These are phyloP conservation scores for Penicillium verhagenii DNA, from an alignment of 495 filamentous ascomycete genomes.

Conservation along the genomic window DNA sequence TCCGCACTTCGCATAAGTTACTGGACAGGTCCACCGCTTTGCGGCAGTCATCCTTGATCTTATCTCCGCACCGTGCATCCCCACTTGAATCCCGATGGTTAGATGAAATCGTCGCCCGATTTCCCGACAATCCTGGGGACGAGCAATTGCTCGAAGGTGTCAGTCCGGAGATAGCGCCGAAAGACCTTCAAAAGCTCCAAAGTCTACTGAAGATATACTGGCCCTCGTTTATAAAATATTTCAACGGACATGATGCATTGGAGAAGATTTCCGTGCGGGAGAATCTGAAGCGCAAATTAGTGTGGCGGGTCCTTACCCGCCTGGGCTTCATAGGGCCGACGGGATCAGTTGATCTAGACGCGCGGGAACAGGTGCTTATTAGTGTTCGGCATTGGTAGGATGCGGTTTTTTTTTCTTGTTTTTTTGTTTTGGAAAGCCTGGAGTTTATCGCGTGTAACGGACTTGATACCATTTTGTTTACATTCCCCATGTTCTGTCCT, in stretches of 20 bases:
- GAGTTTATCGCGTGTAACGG: not conserved
- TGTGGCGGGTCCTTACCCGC: conserved; percentile 60
- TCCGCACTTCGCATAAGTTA: conserved; percentile 37
- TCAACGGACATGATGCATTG: conserved; percentile 82
- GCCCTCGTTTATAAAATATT: conserved; percentile 67
- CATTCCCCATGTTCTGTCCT: not conserved
- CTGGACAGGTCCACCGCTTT: conserved; percentile 40
- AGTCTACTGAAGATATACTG: conserved; percentile 52
- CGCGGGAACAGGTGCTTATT: conserved; percentile 42
- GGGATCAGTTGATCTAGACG: conserved; percentile 31
- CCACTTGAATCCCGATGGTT: conserved; percentile 69
- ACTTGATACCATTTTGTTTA: conserved; percentile 5
- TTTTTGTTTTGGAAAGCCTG: not conserved
- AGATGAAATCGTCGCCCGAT: conserved; percentile 62
- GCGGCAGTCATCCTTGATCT: conserved; percentile 46
- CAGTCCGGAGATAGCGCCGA: conserved; percentile 25
- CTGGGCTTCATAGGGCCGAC: conserved; percentile 37
- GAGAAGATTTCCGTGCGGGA: conserved; percentile 84
- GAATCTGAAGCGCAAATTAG: conserved; percentile 78
- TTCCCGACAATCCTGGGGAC: conserved; percentile 39
- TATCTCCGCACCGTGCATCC: conserved; percentile 54
- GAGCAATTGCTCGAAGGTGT: not conserved
- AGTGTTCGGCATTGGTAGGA: conserved; percentile 46
- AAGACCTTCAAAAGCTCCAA: conserved; percentile 51
- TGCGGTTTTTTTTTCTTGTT: not conserved